A percentile compares a stretch with the other conserved stretches of the same genome.
Conservation (phyloP, 1,139 yeast species). For the Yamadazyma triangularis region DNA sequence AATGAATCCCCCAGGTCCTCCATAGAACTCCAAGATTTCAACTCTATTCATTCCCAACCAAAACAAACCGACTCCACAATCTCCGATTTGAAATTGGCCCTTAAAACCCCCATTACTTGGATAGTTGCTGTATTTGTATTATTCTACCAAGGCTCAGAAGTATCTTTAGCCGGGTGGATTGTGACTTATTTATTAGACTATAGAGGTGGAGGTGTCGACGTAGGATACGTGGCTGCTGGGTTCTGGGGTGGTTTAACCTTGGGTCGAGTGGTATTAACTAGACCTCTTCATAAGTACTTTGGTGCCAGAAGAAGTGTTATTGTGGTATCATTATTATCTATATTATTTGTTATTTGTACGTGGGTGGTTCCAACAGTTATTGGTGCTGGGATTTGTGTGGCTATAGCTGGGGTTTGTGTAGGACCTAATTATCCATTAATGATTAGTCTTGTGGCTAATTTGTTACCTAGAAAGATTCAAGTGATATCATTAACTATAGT, state of each 20-base stretch:
- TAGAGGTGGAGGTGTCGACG: conserved; percentile 44
- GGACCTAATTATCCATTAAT: conserved; percentile 57
- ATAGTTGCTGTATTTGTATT: conserved; percentile 48
- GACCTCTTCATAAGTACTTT: conserved; percentile 32
- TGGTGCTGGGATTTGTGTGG: conserved; percentile 41
- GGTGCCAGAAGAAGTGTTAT: conserved; percentile 50
- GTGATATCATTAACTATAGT: conserved; percentile 49
- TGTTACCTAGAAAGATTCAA: conserved; percentile 52
- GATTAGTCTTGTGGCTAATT: conserved; percentile 41
- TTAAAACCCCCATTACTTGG: conserved; percentile 49
- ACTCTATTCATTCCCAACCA: too few relatives aligned
- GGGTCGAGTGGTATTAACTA: conserved; percentile 51
- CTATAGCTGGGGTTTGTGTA: conserved; percentile 44
- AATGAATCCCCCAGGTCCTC: neutral
- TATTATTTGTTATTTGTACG: conserved; percentile 34
- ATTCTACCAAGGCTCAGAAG: conserved; percentile 68
- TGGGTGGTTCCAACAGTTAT: conserved; percentile 44
- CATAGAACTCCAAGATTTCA: conserved; percentile 1
- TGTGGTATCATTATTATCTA: conserved; percentile 26
- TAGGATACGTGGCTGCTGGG: conserved; percentile 67
- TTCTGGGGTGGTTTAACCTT: conserved; percentile 68
- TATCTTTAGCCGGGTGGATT: conserved; percentile 67
- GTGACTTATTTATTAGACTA: conserved; percentile 59
- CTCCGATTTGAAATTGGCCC: conserved; percentile 22
- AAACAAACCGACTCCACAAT: conserved; percentile 2